Evolutionary conservation across 768 basidiomycete species (phyloP), one percentile per base, ranked within the genome.

Genomic region (Dioszegia aurantiaca): DNA sequence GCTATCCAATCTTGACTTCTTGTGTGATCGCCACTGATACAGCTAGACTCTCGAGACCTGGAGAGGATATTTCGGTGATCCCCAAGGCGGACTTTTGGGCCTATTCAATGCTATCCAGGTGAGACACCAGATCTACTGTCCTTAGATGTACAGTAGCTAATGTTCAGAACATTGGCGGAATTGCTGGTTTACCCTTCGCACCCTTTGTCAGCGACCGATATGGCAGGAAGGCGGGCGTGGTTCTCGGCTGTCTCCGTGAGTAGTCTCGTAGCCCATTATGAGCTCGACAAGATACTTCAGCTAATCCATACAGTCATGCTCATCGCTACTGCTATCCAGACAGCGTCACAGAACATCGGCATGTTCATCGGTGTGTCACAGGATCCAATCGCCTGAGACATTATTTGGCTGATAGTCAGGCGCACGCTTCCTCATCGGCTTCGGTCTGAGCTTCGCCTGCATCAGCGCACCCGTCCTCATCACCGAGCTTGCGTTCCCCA

Each of bases 401-500:
- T n/a, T 1, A 21, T 33, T n/a, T n/a, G n/a, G 24, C 37, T 27
- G 37, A 26, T 12, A 3, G 4, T 3, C 26, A 47, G 46, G 46
- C 11, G 47, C 39, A n/a, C 27, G 57, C 30, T 28, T 31, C 45
- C 16, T 51, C 43, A 83, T 82, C 11, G 83, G 82, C 79, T 67
- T 68, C 56, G 67, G 68, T 58, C 83, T 86, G 39, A 80, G 83
- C 0, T 84, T 87, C 55, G 57, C 73, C 81, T 84, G 83, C 28
- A 85, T 84, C 64, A 84, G 88, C 45, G 88, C 89, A 4, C 89
- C 90, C 11, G 82, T 90, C 80, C 78, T 91, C 78, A 84, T 91
- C 55, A 86, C 88, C 47, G 90, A 92, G 77, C 77, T 91, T n/a
- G 82, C 89, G 0, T 90, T 90, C 74, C 90, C 89, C 16, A 79